Evolutionary conservation across 2,329 filamentous ascomycete species (phyloP).

Genomic region (Aplosporella prunicola): DNA sequence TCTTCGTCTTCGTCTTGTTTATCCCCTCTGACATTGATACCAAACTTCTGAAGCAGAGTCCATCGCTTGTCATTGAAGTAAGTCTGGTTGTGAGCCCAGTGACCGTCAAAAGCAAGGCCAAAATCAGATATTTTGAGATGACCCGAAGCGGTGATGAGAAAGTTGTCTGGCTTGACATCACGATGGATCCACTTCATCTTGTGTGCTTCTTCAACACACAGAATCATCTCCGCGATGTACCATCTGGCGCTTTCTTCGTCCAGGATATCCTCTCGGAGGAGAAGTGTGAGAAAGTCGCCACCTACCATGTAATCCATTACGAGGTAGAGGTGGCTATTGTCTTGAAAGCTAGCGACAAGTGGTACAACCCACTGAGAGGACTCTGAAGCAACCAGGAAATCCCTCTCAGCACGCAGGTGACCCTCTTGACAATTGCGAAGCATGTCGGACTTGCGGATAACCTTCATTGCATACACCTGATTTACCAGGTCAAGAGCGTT

Average conservation of each 20-base stretch:
- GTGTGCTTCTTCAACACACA: constrained; percentile 90
- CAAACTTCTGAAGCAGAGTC: constrained; percentile 64
- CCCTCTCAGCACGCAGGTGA: constrained; percentile 80
- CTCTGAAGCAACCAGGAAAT: constrained; percentile 82
- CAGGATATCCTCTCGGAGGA: constrained; percentile 77
- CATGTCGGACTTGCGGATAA: constrained; percentile 92
- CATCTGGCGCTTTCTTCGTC: constrained; percentile 70
- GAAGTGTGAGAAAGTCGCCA: constrained; percentile 79
- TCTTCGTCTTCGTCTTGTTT: constrained; percentile 54
- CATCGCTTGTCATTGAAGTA: constrained; percentile 83
- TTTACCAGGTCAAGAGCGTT: constrained; percentile 27
- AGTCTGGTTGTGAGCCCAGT: constrained; percentile 83
- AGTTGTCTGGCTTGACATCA: constrained; percentile 96
- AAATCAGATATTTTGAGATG: constrained; percentile 97
- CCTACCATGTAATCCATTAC: constrained; percentile 99
- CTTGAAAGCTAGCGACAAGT: constrained; percentile 81
- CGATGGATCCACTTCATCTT: constrained; percentile 83
- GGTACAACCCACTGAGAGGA: constrained; percentile 88
- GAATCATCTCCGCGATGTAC: constrained; percentile 91
- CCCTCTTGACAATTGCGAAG: constrained; percentile 84
- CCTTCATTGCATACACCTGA: constrained; percentile 89
- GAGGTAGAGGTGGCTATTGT: constrained; percentile 72
- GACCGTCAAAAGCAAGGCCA: constrained; percentile 86
- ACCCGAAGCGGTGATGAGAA: constrained; percentile 76
- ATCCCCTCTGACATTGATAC: constrained; percentile 66